Base-by-base conservation (phyloP, 257 asterid genomes). In the Ehretia macrophylla region DNA sequence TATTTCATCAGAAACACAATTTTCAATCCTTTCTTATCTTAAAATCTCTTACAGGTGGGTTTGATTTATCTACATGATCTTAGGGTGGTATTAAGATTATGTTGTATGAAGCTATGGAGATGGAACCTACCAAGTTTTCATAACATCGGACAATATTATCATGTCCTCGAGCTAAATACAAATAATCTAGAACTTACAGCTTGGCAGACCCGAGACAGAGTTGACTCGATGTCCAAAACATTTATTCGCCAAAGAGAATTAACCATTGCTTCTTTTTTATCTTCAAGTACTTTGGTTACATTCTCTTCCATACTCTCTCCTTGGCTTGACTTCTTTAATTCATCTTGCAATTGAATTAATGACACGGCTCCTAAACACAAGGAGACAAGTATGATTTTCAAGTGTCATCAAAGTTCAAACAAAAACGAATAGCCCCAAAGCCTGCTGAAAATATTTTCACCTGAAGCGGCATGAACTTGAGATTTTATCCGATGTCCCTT, bases 191-290 rank as follows among this genome's bases (percentile, higher is more conserved):
- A 58, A 63, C 86, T 76, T 78, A 86, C 97, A 11, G 79, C 84
- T 77, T 84, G 85, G 62, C 97, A 86, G 32, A 89, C 97, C 58
- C 50, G 89, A 1, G 83, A 81, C 23, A 86, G 45, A 16, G 97
- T 89, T 51, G 49, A 69, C 65, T 89, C 97, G n/a, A 86, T 86
- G 73, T 89, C 97, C n/a, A 75, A 81, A 49, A 86, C 89, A 20
- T 89, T 89, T 69, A 86, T 82, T 64, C 78, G 79, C 95, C 95
- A 89, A 60, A 89, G 87, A 58, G 92, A 84, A 65, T 82, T 69
- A 32, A 89, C 67, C 68, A 86, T 79, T 1, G 72, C 79, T 22
- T 81, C 87, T 66, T 82, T 81, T 78, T 86, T 79, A 27, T 81
- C 79, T 66, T 80, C 85, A 13, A 77, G 74, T 51, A 68, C 70